These are phyloP conservation scores for Drosera capensis DNA, from an alignment of 148 eudicot genomes.

Conservation along the genomic window DNA sequence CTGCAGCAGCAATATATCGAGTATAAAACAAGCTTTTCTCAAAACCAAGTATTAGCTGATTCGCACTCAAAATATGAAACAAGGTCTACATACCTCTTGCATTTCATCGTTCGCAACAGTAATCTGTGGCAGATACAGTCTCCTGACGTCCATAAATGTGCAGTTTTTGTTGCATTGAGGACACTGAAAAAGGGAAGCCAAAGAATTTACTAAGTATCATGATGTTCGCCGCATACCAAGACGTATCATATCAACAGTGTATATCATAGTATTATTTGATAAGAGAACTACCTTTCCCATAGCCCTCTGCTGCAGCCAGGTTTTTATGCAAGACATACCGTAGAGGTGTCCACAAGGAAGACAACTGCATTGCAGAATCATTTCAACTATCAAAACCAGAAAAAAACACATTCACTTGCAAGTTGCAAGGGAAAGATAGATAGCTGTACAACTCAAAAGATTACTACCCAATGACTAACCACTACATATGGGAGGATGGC, in stretches of 20 bases:
- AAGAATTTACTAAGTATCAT: background rate
- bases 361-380: constrained; percentile 6
- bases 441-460: too few relatives aligned
- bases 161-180: constrained; percentile 9
- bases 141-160: constrained; percentile 3
- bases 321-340: constrained; percentile 14
- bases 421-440: too few relatives aligned
- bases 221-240: too few relatives aligned
- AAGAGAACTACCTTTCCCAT: constrained; percentile 7
- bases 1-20: constrained; percentile 6
- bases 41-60: background rate
- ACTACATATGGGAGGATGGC: too few relatives aligned
- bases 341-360: constrained; percentile 16
- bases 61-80: background rate
- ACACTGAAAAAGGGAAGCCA: constrained; percentile 8
- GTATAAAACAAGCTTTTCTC: background rate
- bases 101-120: constrained; percentile 3
- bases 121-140: constrained; percentile 6
- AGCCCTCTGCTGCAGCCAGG: constrained; percentile 6
- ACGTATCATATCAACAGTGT: background rate
- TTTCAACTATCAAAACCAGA: background rate
- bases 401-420: background rate
- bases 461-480: too few relatives aligned
- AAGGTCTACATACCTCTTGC: constrained; percentile 8
- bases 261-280: background rate